Evolutionary conservation across 164 flowering plant genomes (phyloP), one percentile per base, ranked within the genome.

Genomic region (Hamamelis virginiana): DNA sequence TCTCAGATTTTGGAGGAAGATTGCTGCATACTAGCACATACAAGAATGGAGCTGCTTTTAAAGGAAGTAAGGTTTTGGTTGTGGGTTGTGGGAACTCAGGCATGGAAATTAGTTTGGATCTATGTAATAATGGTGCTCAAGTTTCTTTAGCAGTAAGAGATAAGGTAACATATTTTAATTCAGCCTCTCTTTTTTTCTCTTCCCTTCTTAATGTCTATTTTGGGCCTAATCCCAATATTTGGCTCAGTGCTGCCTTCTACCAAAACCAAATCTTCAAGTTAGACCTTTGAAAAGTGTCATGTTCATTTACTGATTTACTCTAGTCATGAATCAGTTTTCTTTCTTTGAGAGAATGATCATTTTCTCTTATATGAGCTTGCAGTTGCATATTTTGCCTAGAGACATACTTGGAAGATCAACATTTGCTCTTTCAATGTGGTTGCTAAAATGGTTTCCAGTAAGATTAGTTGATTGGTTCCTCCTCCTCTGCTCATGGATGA

Each of bases 11-110:
- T 51, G 56, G 21, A 16, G 87, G 87, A 26, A 55, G 26, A 28
- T 33, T 79, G 9, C 11, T 80, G 41, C 87, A 86, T 43, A 67
- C 83, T 16, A 76, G 81, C 59, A 51, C 13, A 9, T 84, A 86
- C 62, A 71, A 66, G 68, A 69, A 68, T 63, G 90, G 90, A 18
- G 76, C 56, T 27, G 78, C 68, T 2, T 86, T 72, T 62, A 56
- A 43, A 64, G 85, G 78, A 23, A 67, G 72, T 46, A 74, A 74
- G 64, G 88, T 81, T 66, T 70, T 86, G 74, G 88, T 86, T 6
- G 76, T 86, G 43, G 88, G 90, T 12, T 78, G 83, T 63, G 88
- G 90, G 55, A 86, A 84, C 68, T 86, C 90, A 3, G 90, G 90
- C 63, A 84, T 83, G 88, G 90, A 86, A 71, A 67, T 84, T 23